A percentile compares a stretch with the other conserved stretches of the same genome.
Evolutionary conservation across 257 asterid genomes (phyloP).

Genomic region (Capsicum chinense): DNA sequence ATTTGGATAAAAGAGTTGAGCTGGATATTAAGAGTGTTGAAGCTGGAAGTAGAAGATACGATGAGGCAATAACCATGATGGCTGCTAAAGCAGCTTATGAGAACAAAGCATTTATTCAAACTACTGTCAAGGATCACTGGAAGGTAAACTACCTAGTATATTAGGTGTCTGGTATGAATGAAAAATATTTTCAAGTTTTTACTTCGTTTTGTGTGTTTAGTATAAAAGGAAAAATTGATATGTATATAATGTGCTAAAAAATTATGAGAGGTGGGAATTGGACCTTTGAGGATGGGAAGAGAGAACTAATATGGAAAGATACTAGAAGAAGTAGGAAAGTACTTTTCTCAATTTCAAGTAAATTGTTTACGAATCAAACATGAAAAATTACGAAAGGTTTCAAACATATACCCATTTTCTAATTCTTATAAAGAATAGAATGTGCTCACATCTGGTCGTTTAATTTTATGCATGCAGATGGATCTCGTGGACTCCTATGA

Average conservation of each 20-base stretch:
- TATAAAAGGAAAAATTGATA: background rate
- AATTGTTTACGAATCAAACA: background rate
- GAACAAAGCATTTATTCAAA: conserved; percentile 48
- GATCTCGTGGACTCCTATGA: conserved; percentile 45
- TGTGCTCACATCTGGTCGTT: background rate
- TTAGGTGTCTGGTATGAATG: too few species aligned
- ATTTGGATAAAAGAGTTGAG: conserved; percentile 51
- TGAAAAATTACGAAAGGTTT: background rate
- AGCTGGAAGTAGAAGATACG: conserved; percentile 48
- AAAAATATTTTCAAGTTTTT: too few species aligned
- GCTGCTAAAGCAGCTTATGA: conserved; percentile 75
- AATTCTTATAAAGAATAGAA: background rate
- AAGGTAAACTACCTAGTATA: conserved; percentile 42
- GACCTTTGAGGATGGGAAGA: background rate
- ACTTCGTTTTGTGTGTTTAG: too few species aligned
- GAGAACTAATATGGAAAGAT: background rate
- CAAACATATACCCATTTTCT: background rate
- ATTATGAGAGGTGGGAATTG: too few species aligned
- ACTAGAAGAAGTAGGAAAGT: too few species aligned
- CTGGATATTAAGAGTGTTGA: conserved; percentile 49
- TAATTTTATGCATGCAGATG: conserved; percentile 47
- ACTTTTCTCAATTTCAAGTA: too few species aligned
- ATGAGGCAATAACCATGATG: conserved; percentile 53
- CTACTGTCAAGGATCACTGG: conserved; percentile 56
- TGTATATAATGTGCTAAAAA: background rate